Conservation (phyloP, 768 basidiomycete genomes). For the Sporobolomyces phaffii region DNA sequence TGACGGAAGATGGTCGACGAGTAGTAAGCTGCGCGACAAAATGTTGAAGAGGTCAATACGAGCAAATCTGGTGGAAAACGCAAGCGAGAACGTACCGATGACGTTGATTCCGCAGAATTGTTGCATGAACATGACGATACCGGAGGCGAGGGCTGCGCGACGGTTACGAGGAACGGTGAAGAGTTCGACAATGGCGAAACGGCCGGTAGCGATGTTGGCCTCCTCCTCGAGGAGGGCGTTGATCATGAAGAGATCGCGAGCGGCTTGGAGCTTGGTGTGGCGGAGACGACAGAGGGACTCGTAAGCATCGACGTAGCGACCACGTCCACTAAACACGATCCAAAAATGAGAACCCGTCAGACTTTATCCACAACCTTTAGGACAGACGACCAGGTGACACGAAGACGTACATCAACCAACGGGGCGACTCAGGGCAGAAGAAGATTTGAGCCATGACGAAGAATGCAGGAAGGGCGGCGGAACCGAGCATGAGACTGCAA, state of each 20-base stretch:
- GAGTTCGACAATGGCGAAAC: constrained; percentile 48
- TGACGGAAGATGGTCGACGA: constrained; percentile 24
- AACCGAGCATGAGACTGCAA: constrained; percentile 20
- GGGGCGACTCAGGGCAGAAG: constrained; percentile 54
- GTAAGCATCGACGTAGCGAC: constrained; percentile 44
- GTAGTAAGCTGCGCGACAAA: constrained; percentile 13
- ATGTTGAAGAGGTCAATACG: no score
- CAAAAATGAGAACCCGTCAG: neutral
- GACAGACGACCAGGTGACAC: neutral
- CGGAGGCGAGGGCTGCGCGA: constrained; percentile 58
- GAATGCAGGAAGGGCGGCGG: constrained; percentile 33
- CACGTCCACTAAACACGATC: constrained; percentile 12
- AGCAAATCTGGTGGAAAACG: no score
- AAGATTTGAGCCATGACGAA: constrained; percentile 33
- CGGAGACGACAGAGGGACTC: constrained; percentile 43
- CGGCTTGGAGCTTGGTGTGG: constrained; percentile 48
- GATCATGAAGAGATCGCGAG: constrained; percentile 50
- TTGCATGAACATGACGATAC: constrained; percentile 61
- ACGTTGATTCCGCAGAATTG: constrained; percentile 57
- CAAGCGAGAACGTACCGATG: neutral
- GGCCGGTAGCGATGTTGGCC: constrained; percentile 42
- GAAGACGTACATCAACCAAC: constrained; percentile 23
- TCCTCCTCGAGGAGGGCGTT: constrained; percentile 48
- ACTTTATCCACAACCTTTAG: no score
- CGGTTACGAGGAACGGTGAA: constrained; percentile 51